These are phyloP conservation scores for Lasiodiplodia sp. DNA, from an alignment of 2,329 filamentous ascomycete species.

Conservation along the genomic window DNA sequence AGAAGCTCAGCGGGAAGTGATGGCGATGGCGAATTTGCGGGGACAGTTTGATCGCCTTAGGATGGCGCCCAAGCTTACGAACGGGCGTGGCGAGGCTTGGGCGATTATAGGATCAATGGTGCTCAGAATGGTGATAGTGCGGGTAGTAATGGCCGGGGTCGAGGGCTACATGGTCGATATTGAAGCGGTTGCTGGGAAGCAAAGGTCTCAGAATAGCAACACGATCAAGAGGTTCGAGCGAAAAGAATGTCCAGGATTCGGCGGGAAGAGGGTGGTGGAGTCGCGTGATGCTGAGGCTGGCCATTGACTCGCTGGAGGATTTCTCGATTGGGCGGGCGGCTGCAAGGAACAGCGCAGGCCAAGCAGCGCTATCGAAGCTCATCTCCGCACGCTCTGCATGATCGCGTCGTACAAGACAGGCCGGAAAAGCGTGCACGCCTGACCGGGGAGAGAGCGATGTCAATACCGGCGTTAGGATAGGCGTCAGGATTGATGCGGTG, in stretches of 20 bases:
- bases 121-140: neutral
- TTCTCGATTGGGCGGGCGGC: neutral
- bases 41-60: neutral
- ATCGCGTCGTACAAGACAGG: conserved; percentile 15
- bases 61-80: neutral
- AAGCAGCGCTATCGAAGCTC: conserved; percentile 20
- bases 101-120: neutral
- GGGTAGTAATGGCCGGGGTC: neutral
- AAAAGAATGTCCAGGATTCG: neutral
- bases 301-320: neutral
- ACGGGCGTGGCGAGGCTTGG: neutral
- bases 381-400: conserved; percentile 24
- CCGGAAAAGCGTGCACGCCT: conserved; percentile 4
- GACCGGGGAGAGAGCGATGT: neutral
- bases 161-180: neutral
- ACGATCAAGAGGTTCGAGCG: neutral
- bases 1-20: neutral
- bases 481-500: neutral
- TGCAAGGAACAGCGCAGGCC: conserved; percentile 25
- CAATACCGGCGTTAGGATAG: neutral
- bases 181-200: neutral
- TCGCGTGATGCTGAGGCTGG: conserved; percentile 1
- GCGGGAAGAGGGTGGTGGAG: neutral
- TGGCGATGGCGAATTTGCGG: neutral
- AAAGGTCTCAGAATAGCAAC: neutral